Evolutionary conservation across 495 filamentous ascomycete genomes (phyloP).

Genomic region (Peziza echinospora): DNA sequence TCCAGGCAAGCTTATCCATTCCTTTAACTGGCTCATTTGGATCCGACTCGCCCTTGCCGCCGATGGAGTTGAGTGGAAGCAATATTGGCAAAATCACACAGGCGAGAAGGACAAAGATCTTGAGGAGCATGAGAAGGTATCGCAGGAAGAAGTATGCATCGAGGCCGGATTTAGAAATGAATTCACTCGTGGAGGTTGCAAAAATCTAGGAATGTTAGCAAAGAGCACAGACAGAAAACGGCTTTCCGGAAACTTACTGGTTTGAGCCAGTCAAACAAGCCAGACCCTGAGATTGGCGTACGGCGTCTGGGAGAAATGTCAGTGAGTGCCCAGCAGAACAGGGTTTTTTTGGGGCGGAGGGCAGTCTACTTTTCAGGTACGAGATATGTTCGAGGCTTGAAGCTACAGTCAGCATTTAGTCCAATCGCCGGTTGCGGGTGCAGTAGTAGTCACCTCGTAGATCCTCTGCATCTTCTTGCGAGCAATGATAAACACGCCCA

Average conservation of each 20-base stretch:
- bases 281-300: slow-evolving; percentile 11
- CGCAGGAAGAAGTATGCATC: slow-evolving; percentile 97
- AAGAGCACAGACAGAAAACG: background rate
- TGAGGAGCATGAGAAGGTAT: slow-evolving; percentile 77
- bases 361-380: slow-evolving; percentile 75
- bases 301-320: slow-evolving; percentile 9
- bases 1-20: slow-evolving; percentile 66
- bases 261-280: slow-evolving; percentile 17
- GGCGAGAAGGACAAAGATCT: slow-evolving; percentile 72
- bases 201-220: slow-evolving; percentile 45
- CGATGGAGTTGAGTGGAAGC: slow-evolving; percentile 58
- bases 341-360: slow-evolving; percentile 42
- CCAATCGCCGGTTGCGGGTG: background rate
- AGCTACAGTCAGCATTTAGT: slow-evolving; percentile 10
- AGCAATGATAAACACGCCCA: slow-evolving; percentile 52
- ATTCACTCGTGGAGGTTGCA: slow-evolving; percentile 45
- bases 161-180: slow-evolving; percentile 84
- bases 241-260: slow-evolving; percentile 5
- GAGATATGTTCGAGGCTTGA: slow-evolving; percentile 67
- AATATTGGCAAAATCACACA: slow-evolving; percentile 64
- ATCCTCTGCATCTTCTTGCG: slow-evolving; percentile 62
- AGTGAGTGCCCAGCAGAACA: slow-evolving; percentile 41
- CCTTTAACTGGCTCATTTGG: slow-evolving; percentile 33
- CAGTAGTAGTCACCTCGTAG: slow-evolving; percentile 37
- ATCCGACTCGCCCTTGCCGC: slow-evolving; percentile 36